Conservation (phyloP, 306 rosid species). For the Begonia peltatifolia region DNA sequence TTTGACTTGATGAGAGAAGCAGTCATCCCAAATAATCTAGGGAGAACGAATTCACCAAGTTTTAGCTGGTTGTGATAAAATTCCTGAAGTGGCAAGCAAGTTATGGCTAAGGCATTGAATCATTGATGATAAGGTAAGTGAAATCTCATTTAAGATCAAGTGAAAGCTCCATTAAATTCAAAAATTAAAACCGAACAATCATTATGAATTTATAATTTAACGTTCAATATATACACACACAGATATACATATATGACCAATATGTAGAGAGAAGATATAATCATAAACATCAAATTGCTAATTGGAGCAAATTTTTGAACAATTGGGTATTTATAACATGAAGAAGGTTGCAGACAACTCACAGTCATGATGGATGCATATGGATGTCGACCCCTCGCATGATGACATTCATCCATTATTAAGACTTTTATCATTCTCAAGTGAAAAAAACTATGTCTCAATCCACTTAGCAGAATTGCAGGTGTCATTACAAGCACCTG, state of each 20-base stretch:
- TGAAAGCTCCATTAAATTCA: neutral
- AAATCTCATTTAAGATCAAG: neutral
- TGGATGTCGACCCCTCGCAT: constrained; percentile 50
- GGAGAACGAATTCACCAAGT: constrained; percentile 31
- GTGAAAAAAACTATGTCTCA: constrained; percentile 58
- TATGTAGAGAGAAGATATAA: constrained; percentile 6
- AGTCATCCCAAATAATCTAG: constrained; percentile 83
- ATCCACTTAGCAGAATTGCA: constrained; percentile 42
- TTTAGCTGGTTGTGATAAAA: constrained; percentile 46
- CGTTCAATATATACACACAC: neutral
- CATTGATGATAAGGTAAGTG: neutral
- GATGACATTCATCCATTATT: constrained; percentile 85
- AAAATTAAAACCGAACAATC: neutral
- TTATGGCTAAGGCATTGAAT: neutral
- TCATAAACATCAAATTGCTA: no score
- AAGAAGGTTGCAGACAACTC: constrained; percentile 1
- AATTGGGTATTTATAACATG: no score
- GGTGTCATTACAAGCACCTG: constrained; percentile 94
- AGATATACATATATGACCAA: neutral
- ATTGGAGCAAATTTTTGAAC: no score
- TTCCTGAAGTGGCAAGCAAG: constrained; percentile 34
- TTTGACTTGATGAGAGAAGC: constrained; percentile 82
- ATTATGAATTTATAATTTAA: neutral
- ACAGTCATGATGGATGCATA: constrained; percentile 73
- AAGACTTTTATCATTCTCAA: constrained; percentile 64